Evolutionary conservation across 257 asterid species (phyloP).

Genomic region (Rubia yunnanensis): DNA sequence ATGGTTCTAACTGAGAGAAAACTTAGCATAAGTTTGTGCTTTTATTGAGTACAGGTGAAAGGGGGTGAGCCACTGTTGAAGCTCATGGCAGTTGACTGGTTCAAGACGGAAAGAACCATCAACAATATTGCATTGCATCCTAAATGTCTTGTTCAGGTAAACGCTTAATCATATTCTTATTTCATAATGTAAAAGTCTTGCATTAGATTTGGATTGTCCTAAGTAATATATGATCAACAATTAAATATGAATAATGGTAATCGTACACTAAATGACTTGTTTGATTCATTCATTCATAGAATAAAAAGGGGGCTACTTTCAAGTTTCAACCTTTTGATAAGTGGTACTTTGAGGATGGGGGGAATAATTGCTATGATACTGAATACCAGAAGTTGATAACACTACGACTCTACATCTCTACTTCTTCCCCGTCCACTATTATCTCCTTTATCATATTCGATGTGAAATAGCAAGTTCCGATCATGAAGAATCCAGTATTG

Average conservation of each 20-base stretch:
- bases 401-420: too few relatives aligned
- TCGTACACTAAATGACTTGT: too few relatives aligned
- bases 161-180: conserved; percentile 3
- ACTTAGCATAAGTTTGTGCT: conserved; percentile 1
- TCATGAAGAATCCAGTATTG: neutral
- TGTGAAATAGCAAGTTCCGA: neutral
- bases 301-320: neutral
- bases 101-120: conserved; percentile 57
- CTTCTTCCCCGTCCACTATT: neutral
- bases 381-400: too few relatives aligned
- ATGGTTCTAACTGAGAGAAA: neutral
- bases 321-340: neutral
- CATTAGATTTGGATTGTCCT: neutral
- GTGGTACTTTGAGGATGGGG: neutral
- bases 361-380: neutral
- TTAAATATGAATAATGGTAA: too few relatives aligned
- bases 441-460: neutral
- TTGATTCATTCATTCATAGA: too few relatives aligned
- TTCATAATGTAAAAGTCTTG: neutral
- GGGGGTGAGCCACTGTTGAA: conserved; percentile 93
- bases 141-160: conserved; percentile 82
- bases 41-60: conserved; percentile 47
- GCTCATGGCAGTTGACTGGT: conserved; percentile 98
- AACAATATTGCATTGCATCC: conserved; percentile 78
- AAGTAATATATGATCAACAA: neutral